Evolutionary conservation across 495 filamentous ascomycete species (phyloP), one percentile per base, ranked within the genome.

Genomic region (Aspergillus wentii): DNA sequence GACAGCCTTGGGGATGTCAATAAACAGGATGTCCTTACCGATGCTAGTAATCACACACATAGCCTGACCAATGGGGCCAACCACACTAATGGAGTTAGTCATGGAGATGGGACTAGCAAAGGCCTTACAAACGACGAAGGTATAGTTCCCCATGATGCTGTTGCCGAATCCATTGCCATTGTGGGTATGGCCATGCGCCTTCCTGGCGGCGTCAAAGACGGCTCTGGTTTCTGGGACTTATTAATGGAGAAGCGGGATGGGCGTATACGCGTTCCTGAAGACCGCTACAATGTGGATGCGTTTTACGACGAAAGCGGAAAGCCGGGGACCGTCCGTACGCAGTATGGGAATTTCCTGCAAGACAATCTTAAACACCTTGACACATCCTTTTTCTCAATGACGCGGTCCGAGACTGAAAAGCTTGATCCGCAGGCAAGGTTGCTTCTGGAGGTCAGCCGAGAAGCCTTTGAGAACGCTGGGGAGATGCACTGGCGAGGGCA

Each of bases 381-480:
- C 31, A 14, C 44, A 0, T 27, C 27, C 0, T 49, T 54, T 41
- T 69, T 79, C 41, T 48, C 48, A 2, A 62, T 76, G 40, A 56
- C 54, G 2, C 44, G 49, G n/a, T 30, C 18, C 0, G 75, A 80
- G 33, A 68, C 64, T 5, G 68, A 66, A 44, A 48, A 49, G 0
- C 68, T 80, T 49, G 77, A 83, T 38, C 80, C 80, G 0, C 71
- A 78, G 16, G 76, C 80, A 35, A 45, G 77, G 0, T 49, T 71
- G 5, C 48, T 84, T 0, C 58, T 83, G 0, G 78, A 84, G 41
- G 64, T 71, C 1, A 55, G 69, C 0, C 50, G 43, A 27, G 63
- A 69, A 27, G 52, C 51, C 17, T 35, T 69, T 14, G 65, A 69
- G 32, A 56, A 52, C 23, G 65, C 62, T 0, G 77, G 77, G 0